Evolutionary conservation across 2,329 filamentous ascomycete genomes (phyloP), one percentile per base, ranked within the genome.

Genomic region (Trichoderma koningiopsis): DNA sequence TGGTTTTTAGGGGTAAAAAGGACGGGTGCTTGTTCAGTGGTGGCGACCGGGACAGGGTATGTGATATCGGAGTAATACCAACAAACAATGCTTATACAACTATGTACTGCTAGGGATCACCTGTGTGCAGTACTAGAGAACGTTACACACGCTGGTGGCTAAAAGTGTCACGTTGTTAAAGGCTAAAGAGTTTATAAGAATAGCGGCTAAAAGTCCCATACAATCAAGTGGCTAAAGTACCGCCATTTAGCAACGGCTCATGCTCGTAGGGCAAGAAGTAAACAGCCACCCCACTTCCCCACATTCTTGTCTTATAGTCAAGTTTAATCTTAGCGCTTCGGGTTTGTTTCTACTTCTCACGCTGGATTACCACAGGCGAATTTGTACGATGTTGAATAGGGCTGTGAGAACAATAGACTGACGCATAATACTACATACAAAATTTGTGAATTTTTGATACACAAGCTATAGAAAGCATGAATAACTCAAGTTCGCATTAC

Each of bases 181-280:
- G 62, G 49, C 62, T 65, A 65, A 65, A 65, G 52, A 43, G n/a
- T 43, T 57, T 10, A 22, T 49, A 24, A 58, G 33, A 19, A n/a
- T 56, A 65, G 52, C 62, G 62, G 62, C 62, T 65, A 65, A 65
- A 56, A 47, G 37, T 57, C n/a, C 52, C 40, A 22, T 53, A 49
- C n/a, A 57, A 56, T 57, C n/a, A 57, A 49, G 52, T 58, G 63
- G 63, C 63, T 66, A 66, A 66, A 43, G 52, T 53, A 37, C 60
- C 29, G 8, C 22, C 8, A 53, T 66, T 57, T 66, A 58, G 53
- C 53, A 58, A 49, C 37, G 29, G 33, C 16, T 19, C 33, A 19
- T 29, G 33, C 16, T 24, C 33, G 14, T n/a, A 22, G 35, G 52
- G 62, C 47, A 58, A 57, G 27, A 29, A 53, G 53, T 27, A 35